Evolutionary conservation across 768 basidiomycete genomes (phyloP).

Genomic region (Nidula microcarpa): DNA sequence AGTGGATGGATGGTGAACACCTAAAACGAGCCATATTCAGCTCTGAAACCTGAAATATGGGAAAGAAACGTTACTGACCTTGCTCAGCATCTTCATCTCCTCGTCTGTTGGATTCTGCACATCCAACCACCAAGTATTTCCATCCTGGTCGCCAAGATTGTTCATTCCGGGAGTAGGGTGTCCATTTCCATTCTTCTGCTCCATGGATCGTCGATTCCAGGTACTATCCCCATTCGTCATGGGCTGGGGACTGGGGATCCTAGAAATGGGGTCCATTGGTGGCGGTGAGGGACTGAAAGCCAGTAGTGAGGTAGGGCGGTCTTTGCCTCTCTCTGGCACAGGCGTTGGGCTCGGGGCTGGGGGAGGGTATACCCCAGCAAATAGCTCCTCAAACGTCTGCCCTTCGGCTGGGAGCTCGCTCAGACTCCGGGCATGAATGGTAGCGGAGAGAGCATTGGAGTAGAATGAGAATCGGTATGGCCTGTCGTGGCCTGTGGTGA

Average conservation of each 20-base stretch:
- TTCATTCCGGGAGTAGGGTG: neutral
- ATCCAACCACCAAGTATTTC: conserved; percentile 96
- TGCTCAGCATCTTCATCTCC: conserved; percentile 96
- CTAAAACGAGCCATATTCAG: conserved; percentile 31
- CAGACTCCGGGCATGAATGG: conserved; percentile 91
- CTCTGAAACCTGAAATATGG: neutral
- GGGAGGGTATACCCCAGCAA: conserved; percentile 46
- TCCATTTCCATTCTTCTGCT: neutral
- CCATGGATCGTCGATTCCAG: no score
- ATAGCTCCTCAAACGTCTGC: conserved; percentile 90
- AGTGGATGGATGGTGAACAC: conserved; percentile 97
- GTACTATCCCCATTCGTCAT: neutral
- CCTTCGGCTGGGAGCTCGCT: conserved; percentile 93
- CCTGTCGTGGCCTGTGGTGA: conserved; percentile 67
- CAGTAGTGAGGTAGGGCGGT: conserved; percentile 13
- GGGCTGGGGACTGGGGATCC: neutral
- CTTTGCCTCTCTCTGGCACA: conserved; percentile 7
- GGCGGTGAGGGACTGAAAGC: conserved; percentile 11
- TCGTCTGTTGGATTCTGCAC: conserved; percentile 92
- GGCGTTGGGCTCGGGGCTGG: conserved; percentile 5
- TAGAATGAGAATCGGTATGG: conserved; percentile 99
- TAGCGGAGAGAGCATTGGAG: conserved; percentile 86
- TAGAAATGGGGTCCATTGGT: neutral
- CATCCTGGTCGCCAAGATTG: conserved; percentile 46
- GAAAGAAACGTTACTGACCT: conserved; percentile 45